Base-by-base conservation (phyloP, 768 basidiomycete species). In the Cyathus striatus region DNA sequence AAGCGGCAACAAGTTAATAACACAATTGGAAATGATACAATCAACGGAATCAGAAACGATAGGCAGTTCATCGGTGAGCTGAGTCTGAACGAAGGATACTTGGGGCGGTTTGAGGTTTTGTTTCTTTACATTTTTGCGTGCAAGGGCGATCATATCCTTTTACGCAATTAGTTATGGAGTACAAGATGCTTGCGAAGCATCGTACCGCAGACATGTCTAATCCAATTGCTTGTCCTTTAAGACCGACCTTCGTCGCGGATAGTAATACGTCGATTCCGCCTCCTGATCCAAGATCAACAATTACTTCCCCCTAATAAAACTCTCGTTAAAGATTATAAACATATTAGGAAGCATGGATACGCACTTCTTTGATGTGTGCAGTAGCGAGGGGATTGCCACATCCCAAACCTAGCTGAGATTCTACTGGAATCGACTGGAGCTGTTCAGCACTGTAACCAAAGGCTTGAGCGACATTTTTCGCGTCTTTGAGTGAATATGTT, bases 21-120 rank as follows among this genome's bases (percentile, higher is more conserved):
- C 76, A 41, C 79, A 79, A 52, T 78, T 82, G 5, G 78, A 79
- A 5, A 79, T 48, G 13, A 83, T 59, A 44, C 75, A 79, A 47
- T 82, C 76, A 14, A 79, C 64, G 0, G 76, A 66, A 41, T 63
- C 55, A 4, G 72, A 64, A 32, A 60, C 55, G 42, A 81, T 66
- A 1, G 79, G 81, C 2, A 80, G 58, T 5, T 68, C 53, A 17
- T 71, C 66, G 0, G 66, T 64, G 20, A 77, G 54, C 1, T 58
- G 50, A 0, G 69, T 61, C 18, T 75, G 60, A 3, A 76, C 65
- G 48, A 81, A 80, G 0, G 70, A 59, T 21, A 76, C 75, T 3
- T 68, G 67, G 1, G 75, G 76, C 5, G 76, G 70, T 23, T 53
- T 63, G n/a, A 76, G 52, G 3, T 60, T 62, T 39, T 66, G 62